Evolutionary conservation across 2,329 filamentous ascomycete species (phyloP).

Genomic region (Aspergillus spinulosporus): DNA sequence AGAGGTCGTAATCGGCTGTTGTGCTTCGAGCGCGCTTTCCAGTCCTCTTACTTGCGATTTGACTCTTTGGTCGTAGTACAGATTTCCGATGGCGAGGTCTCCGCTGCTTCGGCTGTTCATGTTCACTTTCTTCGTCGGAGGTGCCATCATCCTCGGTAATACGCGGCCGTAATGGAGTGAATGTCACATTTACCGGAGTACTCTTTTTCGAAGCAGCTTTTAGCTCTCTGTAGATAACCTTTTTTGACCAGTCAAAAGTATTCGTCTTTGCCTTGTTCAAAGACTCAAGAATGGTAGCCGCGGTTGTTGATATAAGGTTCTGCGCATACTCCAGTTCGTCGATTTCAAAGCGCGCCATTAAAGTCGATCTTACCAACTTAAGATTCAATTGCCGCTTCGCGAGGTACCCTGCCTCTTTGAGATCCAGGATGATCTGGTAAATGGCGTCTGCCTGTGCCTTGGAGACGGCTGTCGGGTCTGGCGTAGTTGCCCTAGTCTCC

Average conservation of each 20-base stretch:
- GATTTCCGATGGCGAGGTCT: constrained; percentile 43
- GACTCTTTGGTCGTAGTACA: constrained; percentile 46
- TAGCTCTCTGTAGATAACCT: constrained; percentile 44
- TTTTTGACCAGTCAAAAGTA: constrained; percentile 43
- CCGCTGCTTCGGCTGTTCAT: constrained; percentile 26
- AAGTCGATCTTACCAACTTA: constrained; percentile 33
- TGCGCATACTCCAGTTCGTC: constrained; percentile 37
- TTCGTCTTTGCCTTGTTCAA: constrained; percentile 41
- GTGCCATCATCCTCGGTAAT: constrained; percentile 29
- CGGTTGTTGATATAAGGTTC: constrained; percentile 38
- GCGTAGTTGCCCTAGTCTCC: constrained; percentile 24
- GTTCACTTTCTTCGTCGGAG: constrained; percentile 34
- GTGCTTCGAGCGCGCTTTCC: constrained; percentile 44
- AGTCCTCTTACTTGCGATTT: constrained; percentile 41
- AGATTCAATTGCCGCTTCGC: constrained; percentile 44
- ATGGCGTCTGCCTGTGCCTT: constrained; percentile 40
- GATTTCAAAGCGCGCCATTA: constrained; percentile 39
- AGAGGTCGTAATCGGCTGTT: constrained; percentile 24
- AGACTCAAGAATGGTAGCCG: constrained; percentile 33
- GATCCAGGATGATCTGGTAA: constrained; percentile 39
- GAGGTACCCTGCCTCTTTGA: constrained; percentile 43
- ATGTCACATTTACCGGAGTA: constrained; percentile 28
- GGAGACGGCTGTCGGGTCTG: constrained; percentile 29
- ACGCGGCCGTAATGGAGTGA: constrained; percentile 38
- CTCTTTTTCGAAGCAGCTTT: constrained; percentile 35